Evolutionary conservation across 2,329 filamentous ascomycete genomes (phyloP), one percentile per base, ranked within the genome.

Genomic region (Penicillium sp.): DNA sequence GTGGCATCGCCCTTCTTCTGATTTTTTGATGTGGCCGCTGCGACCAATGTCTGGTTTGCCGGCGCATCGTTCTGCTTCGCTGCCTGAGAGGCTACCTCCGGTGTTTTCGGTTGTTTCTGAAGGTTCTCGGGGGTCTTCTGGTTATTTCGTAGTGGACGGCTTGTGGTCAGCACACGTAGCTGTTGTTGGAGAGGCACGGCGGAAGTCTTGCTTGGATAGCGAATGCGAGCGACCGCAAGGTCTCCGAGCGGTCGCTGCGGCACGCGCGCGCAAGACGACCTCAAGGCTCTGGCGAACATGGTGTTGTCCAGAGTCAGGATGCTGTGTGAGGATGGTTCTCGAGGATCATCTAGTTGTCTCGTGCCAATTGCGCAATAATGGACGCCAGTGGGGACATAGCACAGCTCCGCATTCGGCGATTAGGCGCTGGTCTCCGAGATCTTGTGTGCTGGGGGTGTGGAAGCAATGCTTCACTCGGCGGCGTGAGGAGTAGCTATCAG

Each of bases 1-100:
- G 84, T 86, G 60, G 92, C 73, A 28, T 83, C 80, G 64, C 87
- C 85, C 58, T 74, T 74, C 53, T 72, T 69, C 47, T 65, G 66
- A 1, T 33, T 28, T 16, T 35, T 35, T 47, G 52, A 18, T 28
- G 64, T 64, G 59, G 65, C 64, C 20, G 58, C 62, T 45, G 56
- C 56, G 51, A 59, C 60, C 54, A 66, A 62, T 26, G 66, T 58
- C 20, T 30, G 28, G 14, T 46, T 52, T 33, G 50, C 56, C 5
- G 49, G 7, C 42, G 23, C 50, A 53, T 49, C 49, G 33, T 20
- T 20, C 50, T 42, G 42, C 6, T 38, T 42, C 45, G 28, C 48
- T n/a, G 23, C 14, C 18, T 52, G 40, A 12, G 47, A 33, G 21
- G 52, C 47, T 35, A 33, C 12, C 16, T 47, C 33, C 11, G 42